Evolutionary conservation across 2,329 filamentous ascomycete species (phyloP), one percentile per base, ranked within the genome.

Genomic region (Ophiognomonia clavigignenti-juglandacearum): DNA sequence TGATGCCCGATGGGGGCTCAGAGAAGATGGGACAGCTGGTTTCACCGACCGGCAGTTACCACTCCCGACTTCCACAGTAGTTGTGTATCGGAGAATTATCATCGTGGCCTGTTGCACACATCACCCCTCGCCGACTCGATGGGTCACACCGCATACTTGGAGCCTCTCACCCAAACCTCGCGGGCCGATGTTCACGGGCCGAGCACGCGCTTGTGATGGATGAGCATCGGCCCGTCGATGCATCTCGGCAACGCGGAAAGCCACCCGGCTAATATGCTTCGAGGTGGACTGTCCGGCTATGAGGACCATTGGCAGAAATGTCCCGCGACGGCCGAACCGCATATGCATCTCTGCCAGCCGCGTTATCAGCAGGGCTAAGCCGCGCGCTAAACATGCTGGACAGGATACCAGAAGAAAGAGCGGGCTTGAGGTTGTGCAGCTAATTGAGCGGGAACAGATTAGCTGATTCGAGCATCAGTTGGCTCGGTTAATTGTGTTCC

Each of bases 1-100:
- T 74, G 31, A 48, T 53, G 47, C 51, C 51, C 24, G 46, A 49
- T 3, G 42, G 46, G n/a, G 22, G 24, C 13, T 26, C 26, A n/a
- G 40, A 44, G 22, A 44, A 43, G 20, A 35, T 43, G 37, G 31
- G 23, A 22, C 22, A 39, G 18, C 40, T 50, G 31, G 40, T 38
- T 23, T 48, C 51, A 14, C 51, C 47, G 22, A 35, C 45, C 13
- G 48, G 35, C 22, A 37, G 51, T 29, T 42, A 50, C 27, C 45
- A 53, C 29, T 40, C 48, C 23, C 47, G 47, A 40, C 16, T 53
- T 32, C 27, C 48, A 19, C 51, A 53, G 43, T 53, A 52, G 38
- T 43, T 22, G n/a, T 18, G 32, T 19, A 14, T 16, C n/a, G 5
- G 18, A 20, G 16, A 18, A 20, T 20, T 9, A 20, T 20, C 16